Conservation (phyloP, 805 yeast species). For the Cyberlindnera galapagoensis region DNA sequence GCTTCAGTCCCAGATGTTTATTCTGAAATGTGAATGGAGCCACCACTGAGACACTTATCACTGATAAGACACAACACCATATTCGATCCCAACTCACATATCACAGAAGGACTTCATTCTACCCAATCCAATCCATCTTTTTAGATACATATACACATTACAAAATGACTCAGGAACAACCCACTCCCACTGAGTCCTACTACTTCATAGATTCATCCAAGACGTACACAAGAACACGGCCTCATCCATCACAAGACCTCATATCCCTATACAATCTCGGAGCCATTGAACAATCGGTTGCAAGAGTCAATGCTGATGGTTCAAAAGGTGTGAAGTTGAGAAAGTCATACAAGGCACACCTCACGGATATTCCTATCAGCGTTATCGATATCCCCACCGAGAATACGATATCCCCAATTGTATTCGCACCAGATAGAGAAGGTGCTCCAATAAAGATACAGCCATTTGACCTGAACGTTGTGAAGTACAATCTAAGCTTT, state of each 20-base stretch:
- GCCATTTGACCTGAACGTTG: constrained; percentile 41
- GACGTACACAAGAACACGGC: constrained; percentile 35
- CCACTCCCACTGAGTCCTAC: constrained; percentile 18
- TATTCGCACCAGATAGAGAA: constrained; percentile 25
- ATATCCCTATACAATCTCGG: constrained; percentile 62
- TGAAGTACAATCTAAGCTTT: constrained; percentile 47
- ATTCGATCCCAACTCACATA: too few species aligned
- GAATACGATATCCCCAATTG: constrained; percentile 32
- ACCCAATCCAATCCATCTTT: too few species aligned
- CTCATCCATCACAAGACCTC: constrained; percentile 71
- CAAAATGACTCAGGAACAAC: constrained; percentile 14
- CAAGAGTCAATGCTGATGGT: constrained; percentile 82
- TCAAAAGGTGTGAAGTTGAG: constrained; percentile 88
- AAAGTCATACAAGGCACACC: constrained; percentile 92
- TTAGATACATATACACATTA: too few species aligned
- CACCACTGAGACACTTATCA: too few species aligned
- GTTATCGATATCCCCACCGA: constrained; percentile 52
- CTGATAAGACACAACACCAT: too few species aligned
- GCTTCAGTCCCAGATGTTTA: too few species aligned
- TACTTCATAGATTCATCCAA: constrained; percentile 33
- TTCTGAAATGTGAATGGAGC: too few species aligned
- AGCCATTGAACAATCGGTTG: constrained; percentile 69
- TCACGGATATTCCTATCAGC: constrained; percentile 78
- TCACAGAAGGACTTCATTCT: too few species aligned
- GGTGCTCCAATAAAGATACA: constrained; percentile 40